Evolutionary conservation across 495 filamentous ascomycete genomes (phyloP).

Genomic region (Delitschia confertaspora): DNA sequence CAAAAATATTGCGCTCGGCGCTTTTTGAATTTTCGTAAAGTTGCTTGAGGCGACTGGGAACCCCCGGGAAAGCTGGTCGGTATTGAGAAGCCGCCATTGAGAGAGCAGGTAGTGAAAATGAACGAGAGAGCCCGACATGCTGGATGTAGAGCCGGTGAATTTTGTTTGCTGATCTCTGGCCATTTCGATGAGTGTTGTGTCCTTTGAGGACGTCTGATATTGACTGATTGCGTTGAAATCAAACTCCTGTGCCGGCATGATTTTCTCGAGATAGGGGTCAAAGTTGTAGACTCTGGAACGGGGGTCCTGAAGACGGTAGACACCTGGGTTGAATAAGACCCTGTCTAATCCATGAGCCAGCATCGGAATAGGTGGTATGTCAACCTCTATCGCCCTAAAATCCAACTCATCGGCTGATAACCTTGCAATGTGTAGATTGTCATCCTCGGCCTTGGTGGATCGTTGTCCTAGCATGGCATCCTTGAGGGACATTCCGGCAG

Average conservation of each 20-base stretch:
- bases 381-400: conserved; percentile 42
- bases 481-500: no score
- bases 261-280: conserved; percentile 80
- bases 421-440: conserved; percentile 7
- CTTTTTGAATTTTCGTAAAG: conserved; percentile 63
- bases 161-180: conserved; percentile 61
- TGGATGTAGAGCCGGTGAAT: conserved; percentile 91
- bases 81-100: conserved; percentile 64
- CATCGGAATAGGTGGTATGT: conserved; percentile 54
- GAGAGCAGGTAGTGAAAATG: conserved; percentile 95
- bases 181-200: conserved; percentile 55
- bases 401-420: conserved; percentile 13
- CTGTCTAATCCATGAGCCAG: conserved; percentile 77
- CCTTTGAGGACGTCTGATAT: conserved; percentile 84
- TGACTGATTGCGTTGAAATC: conserved; percentile 76
- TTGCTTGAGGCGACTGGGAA: conserved; percentile 51
- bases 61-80: conserved; percentile 50
- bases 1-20: conserved; percentile 73
- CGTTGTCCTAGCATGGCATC: no score
- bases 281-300: conserved; percentile 88
- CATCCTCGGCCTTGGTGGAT: not conserved
- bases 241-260: conserved; percentile 88
- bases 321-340: conserved; percentile 90
- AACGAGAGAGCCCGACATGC: conserved; percentile 77
- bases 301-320: conserved; percentile 85